Base-by-base conservation (phyloP, 305 asterid genomes). In the Solanum hybrid region DNA sequence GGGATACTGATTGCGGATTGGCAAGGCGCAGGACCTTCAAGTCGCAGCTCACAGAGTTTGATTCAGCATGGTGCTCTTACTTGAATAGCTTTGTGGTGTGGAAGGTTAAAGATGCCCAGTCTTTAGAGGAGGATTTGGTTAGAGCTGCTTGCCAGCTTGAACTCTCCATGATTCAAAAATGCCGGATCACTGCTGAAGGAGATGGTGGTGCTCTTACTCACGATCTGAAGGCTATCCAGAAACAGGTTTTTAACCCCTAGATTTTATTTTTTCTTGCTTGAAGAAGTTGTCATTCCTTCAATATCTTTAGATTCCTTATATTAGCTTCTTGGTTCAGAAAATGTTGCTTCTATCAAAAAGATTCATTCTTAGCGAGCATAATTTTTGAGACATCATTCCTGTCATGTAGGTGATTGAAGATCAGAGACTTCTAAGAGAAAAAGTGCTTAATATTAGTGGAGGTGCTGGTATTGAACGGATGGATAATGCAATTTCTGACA, bases 111-210 rank as follows among this genome's bases (percentile, higher is more conserved):
- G 99, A 97, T 94, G 98, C 99, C 37, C 93, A 92, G 93, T 93
- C 95, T 31, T 91, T 97, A 8, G 98, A 94, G 94, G 97, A 93
- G 90, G 99, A 97, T 93, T 92, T 96, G 92, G 97, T 96, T 78
- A 95, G 94, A 92, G 99, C 98, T 91, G 98, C 99, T 85, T 94
- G 98, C 92, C 99, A 95, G 89, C 98, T 97, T 81, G 99, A 97
- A 89, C 92, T 95, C 75, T 96, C 99, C 40, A 95, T 96, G 99
- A 92, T 96, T 46, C 96, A 95, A 89, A 95, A 94, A 10, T 97
- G 99, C 94, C 97, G 94, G 93, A 92, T 95, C 95, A 96, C 96
- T 56, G 95, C 96, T 88, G 94, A 95, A 89, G 99, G 98, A 88
- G 93, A 91, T 78, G 91, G 91, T 87, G 93, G 88, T 88, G 91